Base-by-base conservation (phyloP, 305 asterid genomes). In the Solanum hybrid region DNA sequence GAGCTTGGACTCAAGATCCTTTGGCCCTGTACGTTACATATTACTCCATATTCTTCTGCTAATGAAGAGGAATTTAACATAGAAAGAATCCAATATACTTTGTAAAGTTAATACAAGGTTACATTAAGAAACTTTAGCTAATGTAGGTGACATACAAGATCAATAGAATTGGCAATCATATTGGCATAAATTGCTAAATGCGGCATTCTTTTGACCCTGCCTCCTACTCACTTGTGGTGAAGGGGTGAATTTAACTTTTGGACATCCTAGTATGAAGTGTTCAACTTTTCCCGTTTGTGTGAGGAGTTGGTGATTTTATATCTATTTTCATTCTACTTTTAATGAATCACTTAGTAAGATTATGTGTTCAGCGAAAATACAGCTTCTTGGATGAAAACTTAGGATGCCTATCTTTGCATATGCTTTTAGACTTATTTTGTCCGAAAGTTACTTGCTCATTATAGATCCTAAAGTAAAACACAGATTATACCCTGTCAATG, bases 1-100 rank as follows among this genome's bases (percentile, higher is more conserved):
- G 64, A 97, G 98, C 95, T 83, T 91, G 46, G 98, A 97, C 92
- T 96, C 97, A 4, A 94, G 98, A 90, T 93, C 96, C n/a, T 83
- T 89, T 90, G 99, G 99, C 86, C 95, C 98, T 92, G 97, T 97
- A 96, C 34, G 92, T 89, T 5, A 29, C 74, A 71, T 61, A 35
- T 73, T 79, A n/a, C 78, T 83, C 61, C 22, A 57, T 29, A 39
- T 34, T 5, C 75, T 18, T 79, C 33, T 18, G 9, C 74, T 79
- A 79, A 91, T 89, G 42, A 71, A 29, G 31, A 39, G 78, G 28
- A 78, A 42, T 74, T 89, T 10, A 18, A 33, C 20, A 71, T 81
- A 75, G 13, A 16, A 1, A 40, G 39, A 79, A 28, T 42, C 37
- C 2, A 5, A 1, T 28, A 9, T 4, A 83, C 4, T 83, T 18